A percentile compares a stretch with the other conserved stretches of the same genome.
Evolutionary conservation across 805 yeast species (phyloP).

Genomic region (Metschnikowia borealis): DNA sequence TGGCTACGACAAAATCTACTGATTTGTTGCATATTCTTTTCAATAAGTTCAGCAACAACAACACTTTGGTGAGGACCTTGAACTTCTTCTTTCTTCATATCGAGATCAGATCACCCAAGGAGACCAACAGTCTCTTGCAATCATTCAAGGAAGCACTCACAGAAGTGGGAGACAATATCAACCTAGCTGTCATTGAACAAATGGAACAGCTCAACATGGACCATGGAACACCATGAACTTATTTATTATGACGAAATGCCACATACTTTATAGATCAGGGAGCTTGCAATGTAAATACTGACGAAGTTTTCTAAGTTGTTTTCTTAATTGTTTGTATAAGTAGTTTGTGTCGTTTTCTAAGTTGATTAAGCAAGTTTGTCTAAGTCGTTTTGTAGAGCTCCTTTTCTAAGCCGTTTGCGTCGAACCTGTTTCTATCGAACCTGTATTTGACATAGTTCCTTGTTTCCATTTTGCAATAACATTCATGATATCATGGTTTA

Average conservation of each 20-base stretch:
- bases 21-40: slow-evolving; percentile 25
- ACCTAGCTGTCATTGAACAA: slow-evolving; percentile 15
- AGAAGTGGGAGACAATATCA: slow-evolving; percentile 23
- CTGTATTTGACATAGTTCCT: not conserved
- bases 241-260: slow-evolving; percentile 6
- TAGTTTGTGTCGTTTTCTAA: no score
- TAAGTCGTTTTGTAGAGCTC: no score
- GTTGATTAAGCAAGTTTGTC: no score
- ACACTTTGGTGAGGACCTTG: slow-evolving; percentile 17
- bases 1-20: slow-evolving; percentile 21
- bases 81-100: slow-evolving; percentile 33
- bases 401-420: no score
- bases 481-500: slow-evolving; percentile 6
- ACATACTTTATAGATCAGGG: slow-evolving; percentile 6
- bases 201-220: slow-evolving; percentile 3
- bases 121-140: slow-evolving; percentile 20
- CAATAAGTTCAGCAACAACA: slow-evolving; percentile 22
- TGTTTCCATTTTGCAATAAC: not conserved
- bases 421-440: not conserved
- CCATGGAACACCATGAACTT: not conserved
- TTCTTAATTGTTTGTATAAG: no score
- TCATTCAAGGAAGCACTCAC: slow-evolving; percentile 23
- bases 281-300: not conserved
- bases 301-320: no score
- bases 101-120: slow-evolving; percentile 16